Conservation (phyloP, 345 rosid genomes). For the Erodium maritimum region DNA sequence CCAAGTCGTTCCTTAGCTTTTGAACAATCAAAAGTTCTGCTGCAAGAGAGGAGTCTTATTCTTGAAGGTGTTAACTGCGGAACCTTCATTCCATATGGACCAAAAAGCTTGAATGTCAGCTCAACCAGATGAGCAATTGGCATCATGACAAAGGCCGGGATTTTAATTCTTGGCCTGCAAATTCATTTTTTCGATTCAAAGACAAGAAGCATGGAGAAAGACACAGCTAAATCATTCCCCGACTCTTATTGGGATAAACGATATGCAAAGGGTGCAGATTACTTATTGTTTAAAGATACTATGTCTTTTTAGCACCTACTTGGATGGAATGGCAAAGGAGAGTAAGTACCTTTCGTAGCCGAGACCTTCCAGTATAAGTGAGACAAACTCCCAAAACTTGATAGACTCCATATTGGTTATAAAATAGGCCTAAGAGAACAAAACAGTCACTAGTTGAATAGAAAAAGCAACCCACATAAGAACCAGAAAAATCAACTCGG, state of each 20-base stretch:
- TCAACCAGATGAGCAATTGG: slow-evolving; percentile 79
- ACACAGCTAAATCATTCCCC: slow-evolving; percentile 3
- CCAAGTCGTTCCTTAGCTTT: slow-evolving; percentile 83
- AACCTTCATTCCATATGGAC: slow-evolving; percentile 80
- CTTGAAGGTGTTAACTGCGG: slow-evolving; percentile 89
- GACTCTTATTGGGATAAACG: background rate
- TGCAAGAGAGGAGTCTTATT: slow-evolving; percentile 73
- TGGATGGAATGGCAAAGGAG: background rate
- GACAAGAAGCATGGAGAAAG: slow-evolving; percentile 6
- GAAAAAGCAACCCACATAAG: background rate
- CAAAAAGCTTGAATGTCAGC: slow-evolving; percentile 45
- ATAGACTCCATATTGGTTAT: slow-evolving; percentile 84
- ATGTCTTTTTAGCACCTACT: background rate
- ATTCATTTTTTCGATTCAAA: slow-evolving; percentile 16
- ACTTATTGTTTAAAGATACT: too few relatives aligned
- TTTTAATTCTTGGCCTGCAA: slow-evolving; percentile 82
- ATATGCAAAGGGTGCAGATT: too few relatives aligned
- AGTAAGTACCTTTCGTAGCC: slow-evolving; percentile 67
- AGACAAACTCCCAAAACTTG: slow-evolving; percentile 85
- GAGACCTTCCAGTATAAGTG: slow-evolving; percentile 67
- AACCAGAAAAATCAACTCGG: background rate
- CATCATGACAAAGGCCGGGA: slow-evolving; percentile 66
- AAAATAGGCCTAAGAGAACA: slow-evolving; percentile 62
- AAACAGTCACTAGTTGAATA: slow-evolving; percentile 8
- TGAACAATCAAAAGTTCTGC: slow-evolving; percentile 57